phyloP scores from a whole-genome alignment of 345 rosid species.

The Diplotaxis tenuifolia region DNA sequence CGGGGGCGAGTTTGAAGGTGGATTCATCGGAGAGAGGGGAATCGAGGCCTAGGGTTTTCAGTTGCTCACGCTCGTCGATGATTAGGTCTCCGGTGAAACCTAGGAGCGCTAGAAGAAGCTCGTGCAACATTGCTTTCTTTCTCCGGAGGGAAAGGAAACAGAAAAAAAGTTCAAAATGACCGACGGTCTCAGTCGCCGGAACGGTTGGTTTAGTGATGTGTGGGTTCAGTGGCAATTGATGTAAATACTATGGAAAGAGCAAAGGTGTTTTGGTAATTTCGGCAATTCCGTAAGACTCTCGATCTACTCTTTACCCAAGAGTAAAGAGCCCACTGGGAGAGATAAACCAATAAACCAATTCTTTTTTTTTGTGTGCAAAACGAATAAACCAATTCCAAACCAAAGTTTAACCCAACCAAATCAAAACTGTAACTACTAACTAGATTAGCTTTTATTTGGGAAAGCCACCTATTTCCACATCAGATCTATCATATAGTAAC shows the following conservation, averaged over 20 bases:
- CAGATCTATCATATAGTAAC: too few species aligned
- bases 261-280: slow-evolving; percentile 1
- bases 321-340: neutral
- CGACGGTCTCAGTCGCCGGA: slow-evolving; percentile 19
- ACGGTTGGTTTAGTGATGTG: neutral
- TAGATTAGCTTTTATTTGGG: too few species aligned
- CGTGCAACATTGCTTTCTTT: slow-evolving; percentile 63
- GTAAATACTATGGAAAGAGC: neutral
- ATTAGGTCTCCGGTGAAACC: slow-evolving; percentile 96
- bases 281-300: neutral
- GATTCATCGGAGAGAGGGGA: slow-evolving; percentile 63
- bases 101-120: slow-evolving; percentile 74
- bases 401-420: neutral
- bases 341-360: neutral
- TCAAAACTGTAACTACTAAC: too few species aligned
- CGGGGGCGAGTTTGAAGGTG: slow-evolving; percentile 85
- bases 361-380: too few species aligned
- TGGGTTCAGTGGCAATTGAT: slow-evolving; percentile 20
- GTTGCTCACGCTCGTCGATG: slow-evolving; percentile 81
- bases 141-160: slow-evolving; percentile 17
- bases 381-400: neutral
- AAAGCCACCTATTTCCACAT: too few species aligned
- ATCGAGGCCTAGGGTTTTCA: slow-evolving; percentile 59
- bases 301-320: too few species aligned
- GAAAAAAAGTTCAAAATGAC: slow-evolving; percentile 7